Conservation (phyloP, 2,329 filamentous ascomycete genomes). For the Biscogniauxia mediterranea region DNA sequence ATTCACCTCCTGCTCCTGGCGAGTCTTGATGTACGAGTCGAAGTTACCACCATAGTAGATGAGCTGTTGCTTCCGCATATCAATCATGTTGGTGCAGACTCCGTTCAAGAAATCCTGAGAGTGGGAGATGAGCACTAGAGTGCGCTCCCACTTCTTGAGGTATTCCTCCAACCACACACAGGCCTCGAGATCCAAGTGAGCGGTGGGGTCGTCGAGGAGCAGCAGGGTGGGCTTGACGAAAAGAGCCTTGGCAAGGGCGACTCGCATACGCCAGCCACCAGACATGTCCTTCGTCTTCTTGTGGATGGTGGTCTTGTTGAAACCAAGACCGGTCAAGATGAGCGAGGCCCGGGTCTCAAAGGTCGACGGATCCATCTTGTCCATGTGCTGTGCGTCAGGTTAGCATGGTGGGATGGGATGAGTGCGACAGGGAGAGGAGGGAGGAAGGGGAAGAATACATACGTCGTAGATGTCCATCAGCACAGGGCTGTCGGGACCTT, state of each 20-base stretch:
- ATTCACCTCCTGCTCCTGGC: slow-evolving; percentile 91
- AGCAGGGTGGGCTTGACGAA: slow-evolving; percentile 97
- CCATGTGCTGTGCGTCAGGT: slow-evolving; percentile 72
- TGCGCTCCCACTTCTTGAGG: slow-evolving; percentile 99
- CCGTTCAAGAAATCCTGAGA: slow-evolving; percentile 99
- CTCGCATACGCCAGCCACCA: slow-evolving; percentile 99
- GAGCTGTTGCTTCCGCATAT: slow-evolving; percentile 88
- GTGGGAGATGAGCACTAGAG: slow-evolving; percentile 93
- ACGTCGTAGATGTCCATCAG: slow-evolving; percentile 96
- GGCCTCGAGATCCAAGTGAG: slow-evolving; percentile 98
- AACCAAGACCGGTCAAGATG: slow-evolving; percentile 96
- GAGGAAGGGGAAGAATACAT: slow-evolving; percentile 37
- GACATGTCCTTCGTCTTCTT: slow-evolving; percentile 99
- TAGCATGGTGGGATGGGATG: not conserved
- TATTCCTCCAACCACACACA: slow-evolving; percentile 99
- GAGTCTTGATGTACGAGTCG: slow-evolving; percentile 95
- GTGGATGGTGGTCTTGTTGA: slow-evolving; percentile 96
- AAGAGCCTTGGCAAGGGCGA: slow-evolving; percentile 92
- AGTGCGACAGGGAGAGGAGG: not conserved
- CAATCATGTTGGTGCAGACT: slow-evolving; percentile 97
- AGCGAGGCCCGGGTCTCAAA: slow-evolving; percentile 94
- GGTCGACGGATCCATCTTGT: slow-evolving; percentile 97
- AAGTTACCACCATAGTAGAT: slow-evolving; percentile 99
- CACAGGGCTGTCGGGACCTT: slow-evolving; percentile 86
- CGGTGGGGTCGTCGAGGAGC: slow-evolving; percentile 95